Percentiles rank a stretch among this genome's conserved stretches.
phyloP scores from a whole-genome alignment of 257 asterid genomes.

The Salvia hispanica region DNA sequence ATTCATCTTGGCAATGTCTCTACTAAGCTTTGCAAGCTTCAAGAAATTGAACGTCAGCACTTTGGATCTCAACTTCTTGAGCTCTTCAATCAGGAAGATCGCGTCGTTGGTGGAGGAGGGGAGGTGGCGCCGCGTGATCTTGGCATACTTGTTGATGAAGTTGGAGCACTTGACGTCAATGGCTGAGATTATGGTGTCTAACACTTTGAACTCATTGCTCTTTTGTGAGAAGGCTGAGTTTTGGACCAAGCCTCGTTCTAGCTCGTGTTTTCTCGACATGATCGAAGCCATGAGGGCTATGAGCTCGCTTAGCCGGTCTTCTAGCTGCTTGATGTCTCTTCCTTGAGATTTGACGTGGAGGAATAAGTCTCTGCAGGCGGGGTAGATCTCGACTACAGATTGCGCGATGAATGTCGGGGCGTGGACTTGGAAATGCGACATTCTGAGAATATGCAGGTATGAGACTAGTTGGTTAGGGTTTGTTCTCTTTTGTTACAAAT shows the following conservation, averaged over 20 bases:
- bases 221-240: neutral
- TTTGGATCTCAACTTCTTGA: neutral
- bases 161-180: neutral
- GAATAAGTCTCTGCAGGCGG: neutral
- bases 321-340: neutral
- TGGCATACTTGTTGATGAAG: slow-evolving; percentile 17
- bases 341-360: neutral
- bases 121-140: neutral
- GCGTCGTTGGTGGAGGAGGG: neutral
- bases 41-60: neutral
- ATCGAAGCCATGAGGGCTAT: neutral
- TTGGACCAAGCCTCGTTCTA: neutral
- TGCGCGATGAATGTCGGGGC: neutral
- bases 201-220: neutral
- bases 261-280: neutral
- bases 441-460: too few relatives aligned
- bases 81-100: neutral
- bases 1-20: slow-evolving; percentile 12
- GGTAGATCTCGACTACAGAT: neutral
- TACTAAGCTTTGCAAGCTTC: slow-evolving; percentile 17
- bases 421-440: too few relatives aligned
- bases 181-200: neutral
- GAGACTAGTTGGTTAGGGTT: too few relatives aligned
- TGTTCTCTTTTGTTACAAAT: too few relatives aligned
- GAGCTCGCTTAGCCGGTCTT: neutral